Base-by-base conservation (phyloP, 176 grass and related monocot genomes). In the Ampelocalamus luodianensis region DNA sequence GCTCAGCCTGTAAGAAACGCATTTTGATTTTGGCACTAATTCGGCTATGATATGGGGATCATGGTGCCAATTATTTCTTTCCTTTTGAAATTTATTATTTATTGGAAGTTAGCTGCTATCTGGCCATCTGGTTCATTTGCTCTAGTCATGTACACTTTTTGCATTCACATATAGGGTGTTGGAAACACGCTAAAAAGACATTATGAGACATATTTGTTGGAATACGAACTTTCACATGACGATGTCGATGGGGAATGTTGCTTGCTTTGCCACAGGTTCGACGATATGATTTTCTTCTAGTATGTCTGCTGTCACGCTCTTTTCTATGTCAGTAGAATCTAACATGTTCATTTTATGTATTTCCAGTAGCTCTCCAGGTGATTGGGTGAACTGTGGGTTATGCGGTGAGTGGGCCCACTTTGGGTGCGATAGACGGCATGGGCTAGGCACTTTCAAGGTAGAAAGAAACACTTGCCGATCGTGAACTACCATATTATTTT, bases 321-420 rank as follows among this genome's bases (percentile, higher is more conserved):
- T 54, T 76, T 29, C 53, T 56, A 20, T 39, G 5, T 54, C 10
- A 58, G 6, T 78, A 24, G 20, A 56, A 37, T 26, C 59, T 81
- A 53, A 90, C 51, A 65, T 54, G 56, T n/a, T 61, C 23, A 15
- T 34, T 18, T 18, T 22, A 71, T 78, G 40, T 70, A 68, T 73
- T 81, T 90, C n/a, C 93, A 95, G 90, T 92, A 82, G 93, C 15
- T 76, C 83, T 63, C 90, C 77, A 15, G 90, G 90, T 51, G 90
- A 92, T 77, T 92, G 90, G 93, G 93, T 95, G 36, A 92, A 92
- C 81, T 95, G 90, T 79, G 93, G 93, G 1, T 81, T 90, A 46
- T 95, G 93, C 39, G 86, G 93, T 77, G 93, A 91, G 54, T 95
- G 90, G 93, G 93, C 88, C 15, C 93, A 92, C 81, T 90, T 95